Percentiles rank a stretch among this genome's conserved stretches.
Conservation (phyloP, 495 filamentous ascomycete genomes). For the Staphylotrichum tortipilum region DNA sequence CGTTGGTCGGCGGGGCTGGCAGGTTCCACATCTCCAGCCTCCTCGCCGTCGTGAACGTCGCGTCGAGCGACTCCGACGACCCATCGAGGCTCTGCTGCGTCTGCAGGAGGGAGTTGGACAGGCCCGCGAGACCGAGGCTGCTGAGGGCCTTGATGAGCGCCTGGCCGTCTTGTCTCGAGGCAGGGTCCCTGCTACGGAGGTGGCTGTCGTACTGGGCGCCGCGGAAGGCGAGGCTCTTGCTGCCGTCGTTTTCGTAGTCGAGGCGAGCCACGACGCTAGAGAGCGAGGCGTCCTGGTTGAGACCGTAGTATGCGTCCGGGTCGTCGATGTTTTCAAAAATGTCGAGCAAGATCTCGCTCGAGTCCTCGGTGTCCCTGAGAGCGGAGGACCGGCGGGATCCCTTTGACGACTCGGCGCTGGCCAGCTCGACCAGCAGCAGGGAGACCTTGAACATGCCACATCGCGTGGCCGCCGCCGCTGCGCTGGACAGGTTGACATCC, state of each 20-base stretch:
- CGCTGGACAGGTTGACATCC: conserved; percentile 65
- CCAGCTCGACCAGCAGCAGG: conserved; percentile 72
- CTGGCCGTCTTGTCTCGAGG: conserved; percentile 36
- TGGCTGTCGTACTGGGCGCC: conserved; percentile 88
- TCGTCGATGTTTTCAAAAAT: conserved; percentile 91
- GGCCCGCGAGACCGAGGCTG: conserved; percentile 58
- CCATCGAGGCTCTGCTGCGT: conserved; percentile 49
- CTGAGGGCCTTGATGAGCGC: conserved; percentile 55
- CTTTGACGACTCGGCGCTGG: conserved; percentile 44
- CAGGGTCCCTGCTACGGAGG: conserved; percentile 44
- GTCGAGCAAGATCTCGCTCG: conserved; percentile 59
- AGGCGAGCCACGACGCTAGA: conserved; percentile 68
- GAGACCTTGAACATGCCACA: conserved; percentile 86
- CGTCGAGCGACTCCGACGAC: conserved; percentile 50
- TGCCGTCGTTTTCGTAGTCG: conserved; percentile 84
- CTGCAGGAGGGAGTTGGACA: conserved; percentile 64
- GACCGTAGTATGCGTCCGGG: conserved; percentile 92
- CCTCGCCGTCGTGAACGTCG: conserved; percentile 70
- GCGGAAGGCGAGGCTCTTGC: conserved; percentile 82
- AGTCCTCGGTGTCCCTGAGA: conserved; percentile 42
- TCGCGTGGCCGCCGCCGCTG: conserved; percentile 63
- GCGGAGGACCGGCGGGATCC: conserved; percentile 60
- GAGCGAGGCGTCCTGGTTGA: conserved; percentile 67
- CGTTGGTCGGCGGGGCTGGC: conserved; percentile 54
- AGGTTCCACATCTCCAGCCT: conserved; percentile 92